These are phyloP conservation scores for Lignosus rhinocerotis DNA, from an alignment of 1,284 basidiomycete species.

Conservation along the genomic window DNA sequence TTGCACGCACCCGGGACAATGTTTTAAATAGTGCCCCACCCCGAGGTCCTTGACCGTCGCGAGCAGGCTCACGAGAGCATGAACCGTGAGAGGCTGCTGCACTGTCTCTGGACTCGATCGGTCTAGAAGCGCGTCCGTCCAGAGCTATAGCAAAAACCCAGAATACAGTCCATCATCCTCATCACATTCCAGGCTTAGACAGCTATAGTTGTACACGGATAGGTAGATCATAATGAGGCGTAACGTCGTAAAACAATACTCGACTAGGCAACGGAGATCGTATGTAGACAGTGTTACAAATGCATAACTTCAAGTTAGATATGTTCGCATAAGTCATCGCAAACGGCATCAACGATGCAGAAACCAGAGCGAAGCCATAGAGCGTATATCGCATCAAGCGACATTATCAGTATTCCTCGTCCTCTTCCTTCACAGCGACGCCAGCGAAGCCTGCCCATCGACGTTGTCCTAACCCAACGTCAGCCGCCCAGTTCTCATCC, in stretches of 20 bases:
- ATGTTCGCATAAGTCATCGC: conserved; percentile 21
- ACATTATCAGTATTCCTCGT: conserved; percentile 34
- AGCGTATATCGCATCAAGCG: neutral
- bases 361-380: neutral
- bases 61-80: neutral
- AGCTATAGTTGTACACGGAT: neutral
- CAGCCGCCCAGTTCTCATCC: conserved; percentile 39
- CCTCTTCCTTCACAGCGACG: conserved; percentile 36
- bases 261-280: neutral
- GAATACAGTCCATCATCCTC: neutral
- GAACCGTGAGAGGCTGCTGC: neutral
- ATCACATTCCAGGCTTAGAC: neutral
- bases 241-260: conserved; percentile 9
- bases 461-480: conserved; percentile 15
- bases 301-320: conserved; percentile 12
- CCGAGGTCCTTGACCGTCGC: neutral
- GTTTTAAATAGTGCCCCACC: neutral
- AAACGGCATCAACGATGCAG: neutral
- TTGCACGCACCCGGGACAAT: neutral
- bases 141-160: no score
- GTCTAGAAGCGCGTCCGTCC: neutral
- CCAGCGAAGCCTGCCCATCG: conserved; percentile 35
- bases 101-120: neutral
- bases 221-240: conserved; percentile 5
- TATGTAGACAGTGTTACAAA: conserved; percentile 3